phyloP scores from a whole-genome alignment of 176 grass and related monocot genomes.

The Oryza nivara region DNA sequence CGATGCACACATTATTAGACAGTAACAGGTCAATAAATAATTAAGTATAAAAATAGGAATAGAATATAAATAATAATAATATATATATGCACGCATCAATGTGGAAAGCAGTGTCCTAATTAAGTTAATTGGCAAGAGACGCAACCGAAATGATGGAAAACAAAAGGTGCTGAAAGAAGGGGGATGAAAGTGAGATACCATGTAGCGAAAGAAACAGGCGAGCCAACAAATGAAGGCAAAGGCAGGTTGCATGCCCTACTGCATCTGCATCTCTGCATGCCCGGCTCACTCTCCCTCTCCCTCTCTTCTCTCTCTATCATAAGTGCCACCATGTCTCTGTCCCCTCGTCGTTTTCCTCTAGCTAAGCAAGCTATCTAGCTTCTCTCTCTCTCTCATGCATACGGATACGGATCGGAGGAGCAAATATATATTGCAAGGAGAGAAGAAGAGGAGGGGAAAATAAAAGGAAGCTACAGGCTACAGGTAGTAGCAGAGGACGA shows the following conservation, averaged over 20 bases:
- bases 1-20: no score
- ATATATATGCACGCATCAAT: not conserved
- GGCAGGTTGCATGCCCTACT: conserved; percentile 33
- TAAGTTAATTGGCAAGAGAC: conserved; percentile 2
- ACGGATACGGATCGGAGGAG: not conserved
- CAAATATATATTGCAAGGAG: not conserved
- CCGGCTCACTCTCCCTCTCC: not conserved
- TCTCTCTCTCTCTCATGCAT: not conserved
- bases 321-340: conserved; percentile 46
- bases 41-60: not conserved
- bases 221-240: conserved; percentile 19
- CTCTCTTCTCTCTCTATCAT: conserved; percentile 34
- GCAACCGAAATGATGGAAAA: conserved; percentile 8
- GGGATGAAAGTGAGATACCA: not conserved
- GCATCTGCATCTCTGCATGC: not conserved
- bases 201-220: not conserved
- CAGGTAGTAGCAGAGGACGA: not conserved
- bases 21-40: no score
- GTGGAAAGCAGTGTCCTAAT: not conserved
- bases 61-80: not conserved
- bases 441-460: not conserved
- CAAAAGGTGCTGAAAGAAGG: conserved; percentile 4
- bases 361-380: not conserved
- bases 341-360: conserved; percentile 44
- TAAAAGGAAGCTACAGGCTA: not conserved